Conservation (phyloP, 1,139 yeast species). For the Suhomyces atakaporum region DNA sequence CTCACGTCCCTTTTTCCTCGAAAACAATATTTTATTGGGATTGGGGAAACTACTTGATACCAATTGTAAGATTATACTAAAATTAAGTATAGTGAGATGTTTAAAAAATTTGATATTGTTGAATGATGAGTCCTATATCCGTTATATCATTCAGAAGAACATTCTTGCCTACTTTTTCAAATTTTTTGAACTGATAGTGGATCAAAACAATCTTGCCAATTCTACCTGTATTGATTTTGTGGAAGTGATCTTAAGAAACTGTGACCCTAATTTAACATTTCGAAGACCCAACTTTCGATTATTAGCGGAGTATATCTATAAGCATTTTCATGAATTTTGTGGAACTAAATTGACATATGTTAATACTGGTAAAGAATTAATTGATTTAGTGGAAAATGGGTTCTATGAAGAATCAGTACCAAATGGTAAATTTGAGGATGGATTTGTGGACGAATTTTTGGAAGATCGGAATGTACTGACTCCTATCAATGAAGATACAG, state of each 20-base stretch:
- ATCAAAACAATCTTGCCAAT: conserved; percentile 63
- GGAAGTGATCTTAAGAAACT: conserved; percentile 47
- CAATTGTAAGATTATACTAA: conserved; percentile 48
- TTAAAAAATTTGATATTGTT: conserved; percentile 57
- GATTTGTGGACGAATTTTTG: conserved; percentile 27
- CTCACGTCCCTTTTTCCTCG: conserved; percentile 63
- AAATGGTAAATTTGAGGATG: conserved; percentile 9
- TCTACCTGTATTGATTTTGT: conserved; percentile 77
- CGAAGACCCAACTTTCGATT: conserved; percentile 44
- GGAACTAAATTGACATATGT: conserved; percentile 29
- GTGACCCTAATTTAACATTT: conserved; percentile 23
- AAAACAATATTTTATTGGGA: conserved; percentile 55
- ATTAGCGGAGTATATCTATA: conserved; percentile 52
- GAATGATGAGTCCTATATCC: conserved; percentile 62
- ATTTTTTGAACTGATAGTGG: conserved; percentile 51
- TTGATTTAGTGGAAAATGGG: conserved; percentile 30
- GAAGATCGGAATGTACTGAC: conserved; percentile 29
- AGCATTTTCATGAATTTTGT: conserved; percentile 43
- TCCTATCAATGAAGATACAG: conserved; percentile 24
- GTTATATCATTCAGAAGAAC: conserved; percentile 57
- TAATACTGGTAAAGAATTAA: conserved; percentile 34
- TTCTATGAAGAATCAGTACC: conserved; percentile 20
- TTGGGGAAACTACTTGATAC: conserved; percentile 47
- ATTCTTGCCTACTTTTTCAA: conserved; percentile 54
- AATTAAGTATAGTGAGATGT: conserved; percentile 67